Evolutionary conservation across 345 rosid genomes (phyloP).

Genomic region (Citrus unshiu): DNA sequence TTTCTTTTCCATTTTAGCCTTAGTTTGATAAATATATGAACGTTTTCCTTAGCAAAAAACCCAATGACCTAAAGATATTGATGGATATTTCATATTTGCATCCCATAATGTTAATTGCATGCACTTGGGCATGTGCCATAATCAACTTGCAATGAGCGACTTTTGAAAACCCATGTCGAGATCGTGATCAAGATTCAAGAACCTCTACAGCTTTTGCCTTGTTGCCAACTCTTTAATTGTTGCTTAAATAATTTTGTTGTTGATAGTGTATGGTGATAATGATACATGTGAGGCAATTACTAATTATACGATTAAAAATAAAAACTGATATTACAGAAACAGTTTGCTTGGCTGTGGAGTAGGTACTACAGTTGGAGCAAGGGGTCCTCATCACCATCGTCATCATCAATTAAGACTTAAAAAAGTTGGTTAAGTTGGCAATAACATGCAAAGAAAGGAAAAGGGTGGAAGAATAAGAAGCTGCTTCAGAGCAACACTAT

Average conservation of each 20-base stretch:
- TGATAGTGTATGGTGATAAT: background rate
- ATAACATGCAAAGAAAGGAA: constrained; percentile 9
- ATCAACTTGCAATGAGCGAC: background rate
- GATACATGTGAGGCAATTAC: background rate
- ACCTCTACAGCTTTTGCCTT: background rate
- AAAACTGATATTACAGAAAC: constrained; percentile 51
- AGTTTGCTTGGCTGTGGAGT: constrained; percentile 73
- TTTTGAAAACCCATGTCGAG: background rate
- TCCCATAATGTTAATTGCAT: too few species aligned
- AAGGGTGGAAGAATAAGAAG: constrained; percentile 20
- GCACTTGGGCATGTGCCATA: background rate
- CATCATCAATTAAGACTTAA: constrained; percentile 17
- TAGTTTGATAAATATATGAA: too few species aligned
- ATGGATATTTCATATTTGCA: too few species aligned
- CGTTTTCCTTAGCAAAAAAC: too few species aligned
- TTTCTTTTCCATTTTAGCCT: too few species aligned
- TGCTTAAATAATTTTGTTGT: too few species aligned
- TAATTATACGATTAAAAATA: background rate
- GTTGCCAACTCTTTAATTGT: too few species aligned
- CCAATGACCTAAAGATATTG: too few species aligned
- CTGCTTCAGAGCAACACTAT: constrained; percentile 53
- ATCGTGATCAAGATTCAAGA: background rate
- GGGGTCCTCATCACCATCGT: background rate
- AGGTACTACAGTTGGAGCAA: constrained; percentile 32
- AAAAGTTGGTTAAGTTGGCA: constrained; percentile 30